These are phyloP conservation scores for Tetrahymena borealis DNA, from an alignment of 73 alveolate genomes.

Conservation along the genomic window DNA sequence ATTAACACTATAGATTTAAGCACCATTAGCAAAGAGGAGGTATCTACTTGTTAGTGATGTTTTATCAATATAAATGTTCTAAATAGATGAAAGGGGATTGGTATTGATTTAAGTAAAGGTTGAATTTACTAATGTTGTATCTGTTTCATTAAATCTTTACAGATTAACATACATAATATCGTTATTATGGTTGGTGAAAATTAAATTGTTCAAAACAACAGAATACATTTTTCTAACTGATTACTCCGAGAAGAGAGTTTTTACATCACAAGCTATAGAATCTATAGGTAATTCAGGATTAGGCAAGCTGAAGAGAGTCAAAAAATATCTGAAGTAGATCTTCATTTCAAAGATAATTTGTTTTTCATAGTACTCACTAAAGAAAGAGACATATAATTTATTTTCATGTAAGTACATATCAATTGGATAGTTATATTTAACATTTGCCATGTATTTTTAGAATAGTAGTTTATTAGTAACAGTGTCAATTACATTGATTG, in stretches of 20 bases:
- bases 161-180: not conserved
- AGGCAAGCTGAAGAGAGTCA: not conserved
- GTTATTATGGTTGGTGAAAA: not conserved
- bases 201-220: not conserved
- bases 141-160: not conserved
- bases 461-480: not conserved
- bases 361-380: not conserved
- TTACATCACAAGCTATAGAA: not conserved
- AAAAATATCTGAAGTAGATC: not conserved
- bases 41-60: not conserved
- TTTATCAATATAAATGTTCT: not conserved
- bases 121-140: not conserved
- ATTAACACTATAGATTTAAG: not conserved
- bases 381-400: not conserved
- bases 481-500: not conserved
- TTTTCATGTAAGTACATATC: not conserved
- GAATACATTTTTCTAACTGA: not conserved
- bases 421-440: not conserved
- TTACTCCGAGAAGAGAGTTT: not conserved
- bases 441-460: not conserved
- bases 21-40: not conserved
- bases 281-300: not conserved
- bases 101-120: not conserved
- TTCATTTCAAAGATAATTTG: not conserved
- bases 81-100: not conserved